Evolutionary conservation across 192 early-diverging fungal species (phyloP).

Genomic region (Mortierella claussenii): DNA sequence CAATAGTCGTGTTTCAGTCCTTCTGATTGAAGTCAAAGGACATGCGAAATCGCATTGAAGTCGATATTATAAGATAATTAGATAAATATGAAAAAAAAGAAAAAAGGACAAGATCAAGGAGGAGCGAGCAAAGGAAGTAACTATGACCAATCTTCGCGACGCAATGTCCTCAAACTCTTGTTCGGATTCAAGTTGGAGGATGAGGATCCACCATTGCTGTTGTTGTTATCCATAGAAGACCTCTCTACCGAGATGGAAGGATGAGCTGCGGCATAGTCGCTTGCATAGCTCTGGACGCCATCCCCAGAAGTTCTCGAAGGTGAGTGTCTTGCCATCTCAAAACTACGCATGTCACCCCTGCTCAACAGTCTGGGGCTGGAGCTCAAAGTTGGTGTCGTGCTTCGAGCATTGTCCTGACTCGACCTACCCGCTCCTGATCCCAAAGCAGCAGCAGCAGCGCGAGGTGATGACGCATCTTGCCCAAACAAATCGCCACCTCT

Average conservation of each 20-base stretch:
- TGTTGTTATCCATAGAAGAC: slow-evolving; percentile 29
- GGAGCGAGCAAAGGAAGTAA: no score
- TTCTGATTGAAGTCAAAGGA: no score
- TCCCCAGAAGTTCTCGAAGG: slow-evolving; percentile 29
- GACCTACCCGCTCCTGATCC: not conserved
- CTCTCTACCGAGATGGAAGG: slow-evolving; percentile 16
- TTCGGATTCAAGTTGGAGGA: slow-evolving; percentile 12
- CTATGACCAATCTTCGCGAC: slow-evolving; percentile 47
- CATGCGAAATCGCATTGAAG: no score
- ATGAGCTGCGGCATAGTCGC: slow-evolving; percentile 19
- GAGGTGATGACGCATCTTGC: slow-evolving; percentile 31
- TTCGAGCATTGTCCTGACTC: not conserved
- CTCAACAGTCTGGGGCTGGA: slow-evolving; percentile 25
- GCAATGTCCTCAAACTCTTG: slow-evolving; percentile 37
- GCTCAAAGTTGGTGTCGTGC: not conserved
- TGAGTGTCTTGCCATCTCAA: slow-evolving; percentile 36
- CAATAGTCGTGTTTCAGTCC: no score
- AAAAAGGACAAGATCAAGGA: no score
- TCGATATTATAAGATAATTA: no score
- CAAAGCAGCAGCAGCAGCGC: not conserved
- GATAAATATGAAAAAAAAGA: no score
- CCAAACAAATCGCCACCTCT: slow-evolving; percentile 48
- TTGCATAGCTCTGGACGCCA: slow-evolving; percentile 37
- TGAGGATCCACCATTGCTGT: no score
- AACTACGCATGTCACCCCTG: slow-evolving; percentile 34